A percentile compares a stretch with the other conserved stretches of the same genome.
Evolutionary conservation across 768 basidiomycete genomes (phyloP).

Genomic region (Boletus insuetus): DNA sequence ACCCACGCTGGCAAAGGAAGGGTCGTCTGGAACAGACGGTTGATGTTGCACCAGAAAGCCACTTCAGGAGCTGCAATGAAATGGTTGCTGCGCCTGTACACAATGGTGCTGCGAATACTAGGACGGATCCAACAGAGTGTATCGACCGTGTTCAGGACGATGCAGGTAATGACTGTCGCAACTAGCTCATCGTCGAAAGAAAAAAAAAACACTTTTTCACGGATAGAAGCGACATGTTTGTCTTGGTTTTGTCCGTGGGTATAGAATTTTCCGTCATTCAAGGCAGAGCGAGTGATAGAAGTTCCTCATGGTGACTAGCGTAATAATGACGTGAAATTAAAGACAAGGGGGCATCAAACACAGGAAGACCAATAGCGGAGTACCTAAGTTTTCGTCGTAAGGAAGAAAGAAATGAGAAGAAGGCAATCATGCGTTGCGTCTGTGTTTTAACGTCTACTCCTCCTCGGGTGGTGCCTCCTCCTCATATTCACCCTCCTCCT

Average conservation of each 20-base stretch:
- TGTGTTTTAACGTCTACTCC: constrained; percentile 39
- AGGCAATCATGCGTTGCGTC: constrained; percentile 18
- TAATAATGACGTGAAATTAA: constrained; percentile 34
- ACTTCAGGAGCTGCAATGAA: constrained; percentile 33
- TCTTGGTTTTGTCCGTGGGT: neutral
- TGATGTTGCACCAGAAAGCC: constrained; percentile 28
- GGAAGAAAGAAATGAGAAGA: constrained; percentile 12
- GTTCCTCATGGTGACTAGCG: constrained; percentile 24
- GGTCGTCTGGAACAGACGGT: constrained; percentile 7
- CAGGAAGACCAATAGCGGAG: constrained; percentile 31
- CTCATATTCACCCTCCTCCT: constrained; percentile 89
- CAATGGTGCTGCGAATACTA: constrained; percentile 21
- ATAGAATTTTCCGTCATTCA: no score
- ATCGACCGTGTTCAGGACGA: no score
- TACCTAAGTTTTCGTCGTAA: constrained; percentile 38
- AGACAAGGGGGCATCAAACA: constrained; percentile 28
- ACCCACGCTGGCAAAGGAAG: constrained; percentile 9
- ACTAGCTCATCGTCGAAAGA: no score
- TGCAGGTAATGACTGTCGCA: no score
- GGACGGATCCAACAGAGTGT: no score
- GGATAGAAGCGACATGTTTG: neutral
- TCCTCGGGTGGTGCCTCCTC: constrained; percentile 68
- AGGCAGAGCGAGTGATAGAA: neutral
- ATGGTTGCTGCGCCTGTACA: constrained; percentile 32
- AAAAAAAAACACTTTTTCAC: no score